phyloP scores from a whole-genome alignment of 2,329 filamentous ascomycete species.

The Cadophora sp. region DNA sequence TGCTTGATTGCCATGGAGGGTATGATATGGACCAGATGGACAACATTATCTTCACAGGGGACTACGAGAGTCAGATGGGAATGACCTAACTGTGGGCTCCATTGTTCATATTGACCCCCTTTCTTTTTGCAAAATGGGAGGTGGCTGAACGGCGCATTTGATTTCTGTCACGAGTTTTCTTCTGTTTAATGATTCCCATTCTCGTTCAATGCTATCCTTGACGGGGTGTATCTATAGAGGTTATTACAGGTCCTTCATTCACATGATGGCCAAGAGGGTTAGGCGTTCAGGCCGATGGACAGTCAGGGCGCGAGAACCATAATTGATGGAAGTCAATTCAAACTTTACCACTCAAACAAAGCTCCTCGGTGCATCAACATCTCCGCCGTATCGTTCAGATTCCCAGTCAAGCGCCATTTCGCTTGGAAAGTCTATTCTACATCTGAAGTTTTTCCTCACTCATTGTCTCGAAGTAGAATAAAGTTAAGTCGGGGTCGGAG shows the following conservation, averaged over 20 bases:
- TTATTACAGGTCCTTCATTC: constrained; percentile 3
- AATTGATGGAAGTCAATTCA: constrained; percentile 14
- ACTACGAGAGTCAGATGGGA: constrained; percentile 14
- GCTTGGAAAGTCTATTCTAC: neutral
- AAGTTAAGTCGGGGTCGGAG: constrained; percentile 6
- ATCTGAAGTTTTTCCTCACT: neutral
- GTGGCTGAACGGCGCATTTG: constrained; percentile 6
- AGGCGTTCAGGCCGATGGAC: constrained; percentile 2
- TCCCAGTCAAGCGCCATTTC: neutral
- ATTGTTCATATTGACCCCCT: neutral
- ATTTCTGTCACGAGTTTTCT: constrained; percentile 17
- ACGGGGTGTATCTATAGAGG: constrained; percentile 11
- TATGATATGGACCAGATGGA: constrained; percentile 26
- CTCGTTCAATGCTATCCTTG: constrained; percentile 1
- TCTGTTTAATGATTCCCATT: constrained; percentile 18
- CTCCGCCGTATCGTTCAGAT: neutral
- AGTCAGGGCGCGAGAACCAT: neutral
- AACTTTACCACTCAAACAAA: constrained; percentile 4
- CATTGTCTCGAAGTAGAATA: constrained; percentile 15
- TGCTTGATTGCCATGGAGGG: constrained; percentile 27
- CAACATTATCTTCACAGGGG: constrained; percentile 1
- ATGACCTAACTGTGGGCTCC: constrained; percentile 7
- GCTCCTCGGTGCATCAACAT: neutral
- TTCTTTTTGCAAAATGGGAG: neutral
- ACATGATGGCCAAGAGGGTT: neutral